Percentiles rank a stretch among this genome's conserved stretches.
Evolutionary conservation across 1,284 basidiomycete species (phyloP).

Genomic region (Veloporphyrellus conicus): DNA sequence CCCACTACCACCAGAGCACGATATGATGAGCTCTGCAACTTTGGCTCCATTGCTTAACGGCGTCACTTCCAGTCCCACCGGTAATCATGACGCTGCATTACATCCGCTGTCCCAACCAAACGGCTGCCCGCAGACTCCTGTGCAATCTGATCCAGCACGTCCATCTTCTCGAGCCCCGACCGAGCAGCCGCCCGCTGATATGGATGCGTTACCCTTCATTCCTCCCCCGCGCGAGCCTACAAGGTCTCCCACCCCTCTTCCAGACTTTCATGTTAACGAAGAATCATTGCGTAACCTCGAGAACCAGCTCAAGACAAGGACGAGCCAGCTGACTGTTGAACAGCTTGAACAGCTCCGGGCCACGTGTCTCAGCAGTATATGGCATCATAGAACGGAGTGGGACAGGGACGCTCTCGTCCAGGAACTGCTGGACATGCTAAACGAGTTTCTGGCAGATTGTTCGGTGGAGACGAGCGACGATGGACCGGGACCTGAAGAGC

Average conservation of each 20-base stretch:
- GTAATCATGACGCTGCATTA: not conserved
- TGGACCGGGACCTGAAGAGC: not conserved
- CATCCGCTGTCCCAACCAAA: constrained; percentile 13
- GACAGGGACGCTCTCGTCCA: constrained; percentile 65
- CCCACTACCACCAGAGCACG: constrained; percentile 41
- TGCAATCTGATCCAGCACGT: not conserved
- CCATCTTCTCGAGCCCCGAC: constrained; percentile 8
- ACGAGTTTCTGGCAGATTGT: constrained; percentile 60
- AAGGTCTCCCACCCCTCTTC: constrained; percentile 57
- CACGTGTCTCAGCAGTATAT: constrained; percentile 73
- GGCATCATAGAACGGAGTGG: constrained; percentile 81
- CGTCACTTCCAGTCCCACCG: constrained; percentile 1
- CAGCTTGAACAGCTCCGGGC: constrained; percentile 93
- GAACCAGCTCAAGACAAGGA: constrained; percentile 47
- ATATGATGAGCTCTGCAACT: constrained; percentile 21
- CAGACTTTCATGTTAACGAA: constrained; percentile 62
- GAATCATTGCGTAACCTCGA: constrained; percentile 45
- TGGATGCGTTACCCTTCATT: constrained; percentile 19
- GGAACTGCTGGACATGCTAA: constrained; percentile 54
- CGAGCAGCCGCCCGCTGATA: constrained; percentile 9
- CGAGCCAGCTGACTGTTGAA: constrained; percentile 68
- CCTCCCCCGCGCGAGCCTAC: constrained; percentile 41
- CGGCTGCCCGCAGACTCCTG: constrained; percentile 15
- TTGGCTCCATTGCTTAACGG: constrained; percentile 30
- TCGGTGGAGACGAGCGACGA: constrained; percentile 5